Percentiles rank a stretch among this genome's conserved stretches.
These are phyloP conservation scores for Fusarium papillatum DNA, from an alignment of 2,329 filamentous ascomycete species.

Conservation along the genomic window DNA sequence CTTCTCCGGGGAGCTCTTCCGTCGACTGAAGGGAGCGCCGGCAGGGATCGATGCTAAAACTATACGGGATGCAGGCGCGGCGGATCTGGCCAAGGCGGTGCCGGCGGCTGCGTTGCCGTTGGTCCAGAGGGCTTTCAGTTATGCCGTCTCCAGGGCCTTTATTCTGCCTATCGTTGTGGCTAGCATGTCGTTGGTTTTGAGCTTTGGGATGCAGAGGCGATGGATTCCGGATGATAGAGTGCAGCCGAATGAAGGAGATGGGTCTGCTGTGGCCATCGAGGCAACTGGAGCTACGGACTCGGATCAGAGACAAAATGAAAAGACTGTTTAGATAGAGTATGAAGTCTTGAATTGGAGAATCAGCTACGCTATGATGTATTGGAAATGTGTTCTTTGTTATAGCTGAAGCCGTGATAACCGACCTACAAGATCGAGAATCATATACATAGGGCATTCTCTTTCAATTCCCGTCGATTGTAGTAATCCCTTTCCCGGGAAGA, in stretches of 20 bases:
- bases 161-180: conserved; percentile 25
- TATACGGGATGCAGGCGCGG: conserved; percentile 12
- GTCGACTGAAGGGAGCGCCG: background rate
- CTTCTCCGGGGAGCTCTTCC: conserved; percentile 21
- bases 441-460: background rate
- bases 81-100: conserved; percentile 7
- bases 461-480: background rate
- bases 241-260: conserved; percentile 1
- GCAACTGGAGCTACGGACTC: background rate
- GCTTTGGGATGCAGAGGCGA: conserved; percentile 26
- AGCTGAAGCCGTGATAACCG: too few relatives aligned
- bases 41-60: conserved; percentile 4
- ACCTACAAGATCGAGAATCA: too few relatives aligned
- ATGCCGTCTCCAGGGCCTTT: conserved; percentile 11
- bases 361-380: too few relatives aligned
- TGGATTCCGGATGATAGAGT: conserved; percentile 28
- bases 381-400: too few relatives aligned
- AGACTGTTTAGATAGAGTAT: conserved; percentile 4
- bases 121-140: conserved; percentile 11
- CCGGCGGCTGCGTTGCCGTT: conserved; percentile 9
- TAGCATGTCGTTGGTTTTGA: conserved; percentile 16
- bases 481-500: background rate
- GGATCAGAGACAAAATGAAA: conserved; percentile 1
- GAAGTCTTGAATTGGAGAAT: background rate
- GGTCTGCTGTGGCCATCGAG: background rate